Conservation (phyloP, 2,329 filamentous ascomycete species). For the Talaromyces atroroseus region DNA sequence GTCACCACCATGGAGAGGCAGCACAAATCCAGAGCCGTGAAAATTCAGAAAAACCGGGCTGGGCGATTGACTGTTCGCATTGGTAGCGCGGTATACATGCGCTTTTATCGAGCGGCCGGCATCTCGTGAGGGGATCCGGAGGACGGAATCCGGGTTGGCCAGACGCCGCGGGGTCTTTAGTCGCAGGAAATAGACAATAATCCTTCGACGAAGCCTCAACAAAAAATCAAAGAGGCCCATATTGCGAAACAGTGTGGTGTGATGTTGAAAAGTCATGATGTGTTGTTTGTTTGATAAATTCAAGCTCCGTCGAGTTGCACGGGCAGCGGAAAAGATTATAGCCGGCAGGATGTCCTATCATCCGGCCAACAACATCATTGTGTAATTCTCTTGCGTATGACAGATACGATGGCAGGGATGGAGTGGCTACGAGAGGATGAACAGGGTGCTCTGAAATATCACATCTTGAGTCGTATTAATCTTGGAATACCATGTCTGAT, state of each 20-base stretch:
- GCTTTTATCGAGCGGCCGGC: slow-evolving; percentile 7
- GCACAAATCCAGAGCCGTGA: slow-evolving; percentile 10
- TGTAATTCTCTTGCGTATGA: too few relatives aligned
- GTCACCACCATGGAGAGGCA: slow-evolving; percentile 18
- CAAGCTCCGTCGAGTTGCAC: too few relatives aligned
- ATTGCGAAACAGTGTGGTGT: not conserved
- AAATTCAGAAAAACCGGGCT: slow-evolving; percentile 8
- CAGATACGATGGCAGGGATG: too few relatives aligned
- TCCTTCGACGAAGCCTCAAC: not conserved
- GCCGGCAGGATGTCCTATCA: too few relatives aligned
- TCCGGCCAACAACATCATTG: too few relatives aligned
- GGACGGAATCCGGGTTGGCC: slow-evolving; percentile 13
- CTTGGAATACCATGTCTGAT: too few relatives aligned
- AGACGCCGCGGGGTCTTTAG: not conserved
- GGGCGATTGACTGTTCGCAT: not conserved
- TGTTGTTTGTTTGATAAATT: too few relatives aligned
- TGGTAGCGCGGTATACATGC: slow-evolving; percentile 1
- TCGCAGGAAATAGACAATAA: slow-evolving; percentile 6
- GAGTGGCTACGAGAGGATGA: too few relatives aligned
- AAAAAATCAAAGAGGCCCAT: not conserved
- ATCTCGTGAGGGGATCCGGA: slow-evolving; percentile 9
- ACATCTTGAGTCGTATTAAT: too few relatives aligned
- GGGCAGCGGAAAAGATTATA: too few relatives aligned
- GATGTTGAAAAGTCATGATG: too few relatives aligned
- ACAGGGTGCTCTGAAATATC: too few relatives aligned